Base-by-base conservation (phyloP, 129 eudicot species). In the Glebionis coronaria region DNA sequence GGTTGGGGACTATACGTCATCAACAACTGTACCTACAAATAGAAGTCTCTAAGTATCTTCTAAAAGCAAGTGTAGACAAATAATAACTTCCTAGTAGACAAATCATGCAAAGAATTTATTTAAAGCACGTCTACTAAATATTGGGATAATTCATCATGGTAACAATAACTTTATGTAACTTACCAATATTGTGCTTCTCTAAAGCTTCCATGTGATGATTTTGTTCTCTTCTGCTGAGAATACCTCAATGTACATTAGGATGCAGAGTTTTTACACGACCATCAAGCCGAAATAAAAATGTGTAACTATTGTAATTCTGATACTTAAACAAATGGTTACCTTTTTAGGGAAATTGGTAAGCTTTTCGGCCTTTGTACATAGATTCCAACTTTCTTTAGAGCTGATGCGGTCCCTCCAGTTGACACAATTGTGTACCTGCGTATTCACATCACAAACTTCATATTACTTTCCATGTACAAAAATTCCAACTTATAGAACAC, bases 231-330 rank as follows among this genome's bases (percentile, higher is more conserved):
- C 95, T 82, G 44, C 97, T 97, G 82, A 94, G 99, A 51, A 94
- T 94, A 49, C 97, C 97, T 49, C 97, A 97, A 81, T 94, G 97
- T 60, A 94, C 73, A 74, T 45, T 68, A 18, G 99, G 99, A 82
- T 94, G 99, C 72, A 94, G 79, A 51, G 99, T 94, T 83, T 94
- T 94, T 65, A 94, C 99, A 57, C 97, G 99, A 11, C 99, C 99
- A 84, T 94, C 97, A 65, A 94, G 97, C 99, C 89, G 83, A 45
- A 75, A 29, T n/a, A n/a, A 52, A 76, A 14, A n/a, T n/a, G n/a
- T n/a, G n/a, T n/a, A n/a, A n/a, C n/a, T n/a, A n/a, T 23, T n/a
- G n/a, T n/a, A 23, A n/a, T n/a, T n/a, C n/a, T n/a, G n/a, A n/a
- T n/a, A n/a, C 47, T 57, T 47, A 19, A 23, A 44, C 19, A 29